Percentiles rank a stretch among this genome's conserved stretches.
Conservation (phyloP, 1,284 basidiomycete genomes). For the Abortiporus biennis region DNA sequence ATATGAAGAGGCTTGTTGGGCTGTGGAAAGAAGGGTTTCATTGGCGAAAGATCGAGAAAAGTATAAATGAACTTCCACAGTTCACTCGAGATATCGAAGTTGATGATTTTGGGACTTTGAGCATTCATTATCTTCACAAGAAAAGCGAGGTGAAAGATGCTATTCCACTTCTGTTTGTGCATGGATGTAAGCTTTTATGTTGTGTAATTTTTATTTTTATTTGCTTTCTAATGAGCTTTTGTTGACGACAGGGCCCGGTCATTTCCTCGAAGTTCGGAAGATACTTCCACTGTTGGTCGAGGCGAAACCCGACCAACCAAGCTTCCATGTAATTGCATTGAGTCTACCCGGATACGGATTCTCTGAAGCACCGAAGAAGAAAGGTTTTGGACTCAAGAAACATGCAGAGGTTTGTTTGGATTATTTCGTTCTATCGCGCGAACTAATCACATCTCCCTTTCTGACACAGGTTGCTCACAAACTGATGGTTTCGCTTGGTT, state of each 20-base stretch:
- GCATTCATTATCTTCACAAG: constrained; percentile 47
- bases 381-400: constrained; percentile 28
- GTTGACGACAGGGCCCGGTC: constrained; percentile 31
- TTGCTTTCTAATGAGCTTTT: neutral
- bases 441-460: neutral
- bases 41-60: constrained; percentile 39
- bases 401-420: constrained; percentile 19
- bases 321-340: constrained; percentile 41
- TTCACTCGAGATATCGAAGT: constrained; percentile 40
- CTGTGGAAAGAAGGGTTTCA: constrained; percentile 41
- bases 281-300: constrained; percentile 23
- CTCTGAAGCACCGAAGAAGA: constrained; percentile 26
- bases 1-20: constrained; percentile 35
- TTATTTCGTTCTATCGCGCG: neutral
- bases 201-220: neutral
- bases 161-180: constrained; percentile 46
- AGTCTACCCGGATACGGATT: constrained; percentile 38
- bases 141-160: constrained; percentile 33
- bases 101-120: constrained; percentile 35
- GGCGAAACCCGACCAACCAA: constrained; percentile 19
- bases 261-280: constrained; percentile 35
- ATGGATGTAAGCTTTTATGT: constrained; percentile 45
- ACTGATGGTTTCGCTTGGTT: constrained; percentile 40
- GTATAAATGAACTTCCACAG: constrained; percentile 40
- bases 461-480: constrained; percentile 33